Evolutionary conservation across 108 stramenopile species (phyloP), one percentile per base, ranked within the genome.

Genomic region (Nannochloropsis salina): DNA sequence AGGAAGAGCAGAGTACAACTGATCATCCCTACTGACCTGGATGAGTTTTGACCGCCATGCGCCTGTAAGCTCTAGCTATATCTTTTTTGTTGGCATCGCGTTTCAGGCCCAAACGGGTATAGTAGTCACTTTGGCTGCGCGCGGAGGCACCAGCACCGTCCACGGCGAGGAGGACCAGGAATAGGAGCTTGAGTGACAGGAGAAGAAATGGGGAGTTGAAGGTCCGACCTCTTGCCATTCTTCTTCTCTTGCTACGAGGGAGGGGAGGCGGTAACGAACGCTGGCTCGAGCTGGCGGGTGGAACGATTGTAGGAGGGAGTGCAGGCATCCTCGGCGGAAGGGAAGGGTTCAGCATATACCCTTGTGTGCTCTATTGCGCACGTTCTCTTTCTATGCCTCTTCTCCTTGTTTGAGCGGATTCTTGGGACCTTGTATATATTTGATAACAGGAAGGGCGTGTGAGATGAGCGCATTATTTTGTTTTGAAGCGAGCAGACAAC

Each of bases 51-150:
- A 74, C 61, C 15, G 61, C 61, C 61, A 74, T 74, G 61, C 61
- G 61, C 6, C 61, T 4, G 61, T 74, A 74, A n/a, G 61, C 61
- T n/a, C 61, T 74, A n/a, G 61, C 61, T 74, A 74, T 74, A n/a
- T 74, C 61, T n/a, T 74, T 74, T n/a, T 74, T 74, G 61, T 74
- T 74, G 61, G 61, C 61, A 74, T n/a, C 61, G n/a, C 61, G 61
- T n/a, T 74, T 74, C 20, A 74, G 61, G 61, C 61, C 61, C n/a
- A 74, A n/a, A n/a, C 61, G 61, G n/a, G 61, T 74, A n/a, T 74
- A 74, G 61, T 74, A 74, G n/a, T 74, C 61, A 6, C n/a, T 74
- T 74, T 3, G 61, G 3, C 61, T n/a, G 20, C 61, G 61, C 5
- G 61, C 15, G 61, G 61, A 74, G 4, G 61, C 61, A 6, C n/a